Evolutionary conservation across 345 rosid genomes (phyloP).

Genomic region (Anastatica hierochuntica): DNA sequence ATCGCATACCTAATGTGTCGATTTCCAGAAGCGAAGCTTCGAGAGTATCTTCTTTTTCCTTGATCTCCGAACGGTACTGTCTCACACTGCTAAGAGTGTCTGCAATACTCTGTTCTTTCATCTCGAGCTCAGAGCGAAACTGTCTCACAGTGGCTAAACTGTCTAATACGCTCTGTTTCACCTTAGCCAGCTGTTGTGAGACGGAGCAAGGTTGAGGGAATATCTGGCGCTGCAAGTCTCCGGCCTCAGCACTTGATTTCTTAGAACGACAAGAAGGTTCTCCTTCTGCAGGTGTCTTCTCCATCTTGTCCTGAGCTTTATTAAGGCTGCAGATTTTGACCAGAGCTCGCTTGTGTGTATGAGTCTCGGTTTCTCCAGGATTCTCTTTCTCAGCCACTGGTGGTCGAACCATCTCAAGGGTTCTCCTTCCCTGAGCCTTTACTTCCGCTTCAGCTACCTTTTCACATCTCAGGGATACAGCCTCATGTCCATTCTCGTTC

Average conservation of each 20-base stretch:
- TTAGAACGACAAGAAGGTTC: background rate
- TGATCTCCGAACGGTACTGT: background rate
- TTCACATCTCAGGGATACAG: background rate
- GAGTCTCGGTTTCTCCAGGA: background rate
- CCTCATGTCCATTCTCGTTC: background rate
- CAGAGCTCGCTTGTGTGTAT: background rate
- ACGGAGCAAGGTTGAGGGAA: background rate
- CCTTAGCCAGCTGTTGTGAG: slow-evolving; percentile 8
- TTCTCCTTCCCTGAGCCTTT: background rate
- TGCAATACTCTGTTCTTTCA: background rate
- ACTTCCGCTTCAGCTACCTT: background rate
- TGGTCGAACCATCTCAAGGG: background rate
- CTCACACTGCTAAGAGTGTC: background rate
- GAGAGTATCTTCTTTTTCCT: slow-evolving; percentile 7
- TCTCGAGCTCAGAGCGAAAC: background rate
- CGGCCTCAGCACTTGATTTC: background rate
- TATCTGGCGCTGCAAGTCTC: background rate
- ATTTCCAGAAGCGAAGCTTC: slow-evolving; percentile 7
- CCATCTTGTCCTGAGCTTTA: background rate
- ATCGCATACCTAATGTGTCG: background rate
- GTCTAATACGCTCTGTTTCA: slow-evolving; percentile 2
- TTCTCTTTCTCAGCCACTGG: background rate
- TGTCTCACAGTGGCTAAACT: background rate
- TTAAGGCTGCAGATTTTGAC: background rate
- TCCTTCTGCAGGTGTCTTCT: background rate